phyloP scores from a whole-genome alignment of 179 eudicot species.

The Sideroxylon spinosum region DNA sequence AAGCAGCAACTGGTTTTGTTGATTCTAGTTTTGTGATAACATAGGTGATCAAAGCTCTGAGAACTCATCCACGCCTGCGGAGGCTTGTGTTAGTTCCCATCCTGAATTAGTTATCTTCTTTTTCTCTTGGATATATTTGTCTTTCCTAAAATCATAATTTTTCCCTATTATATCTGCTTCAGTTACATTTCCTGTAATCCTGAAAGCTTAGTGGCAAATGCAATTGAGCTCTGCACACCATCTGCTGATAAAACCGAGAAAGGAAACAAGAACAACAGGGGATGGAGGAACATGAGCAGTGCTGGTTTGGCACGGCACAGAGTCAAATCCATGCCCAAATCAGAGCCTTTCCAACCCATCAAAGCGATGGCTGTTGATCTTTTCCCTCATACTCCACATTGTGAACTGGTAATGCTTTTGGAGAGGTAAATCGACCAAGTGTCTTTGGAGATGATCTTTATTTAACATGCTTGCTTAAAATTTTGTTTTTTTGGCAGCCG shows the following conservation, averaged over 20 bases:
- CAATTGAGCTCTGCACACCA: constrained; percentile 94
- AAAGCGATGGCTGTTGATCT: constrained; percentile 98
- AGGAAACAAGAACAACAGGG: constrained; percentile 52
- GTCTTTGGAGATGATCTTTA: background rate
- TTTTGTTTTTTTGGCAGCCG: background rate
- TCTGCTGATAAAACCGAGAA: constrained; percentile 53
- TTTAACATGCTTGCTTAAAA: background rate
- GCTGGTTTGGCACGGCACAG: constrained; percentile 89
- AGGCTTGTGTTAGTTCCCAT: constrained; percentile 76
- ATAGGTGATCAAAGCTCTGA: constrained; percentile 78
- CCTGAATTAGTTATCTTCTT: background rate
- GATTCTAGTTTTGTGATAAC: constrained; percentile 17
- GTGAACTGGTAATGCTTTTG: constrained; percentile 90
- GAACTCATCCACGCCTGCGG: constrained; percentile 68
- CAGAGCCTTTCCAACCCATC: constrained; percentile 81
- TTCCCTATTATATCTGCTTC: constrained; percentile 17
- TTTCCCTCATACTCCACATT: constrained; percentile 91
- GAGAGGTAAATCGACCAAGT: constrained; percentile 51
- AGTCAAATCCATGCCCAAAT: constrained; percentile 80
- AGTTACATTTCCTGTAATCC: constrained; percentile 97
- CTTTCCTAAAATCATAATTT: background rate
- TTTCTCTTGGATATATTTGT: constrained; percentile 9
- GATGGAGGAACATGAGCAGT: constrained; percentile 84
- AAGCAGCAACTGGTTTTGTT: background rate
- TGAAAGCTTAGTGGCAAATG: constrained; percentile 87